Conservation (phyloP, 305 asterid genomes). For the Solanum hybrid region DNA sequence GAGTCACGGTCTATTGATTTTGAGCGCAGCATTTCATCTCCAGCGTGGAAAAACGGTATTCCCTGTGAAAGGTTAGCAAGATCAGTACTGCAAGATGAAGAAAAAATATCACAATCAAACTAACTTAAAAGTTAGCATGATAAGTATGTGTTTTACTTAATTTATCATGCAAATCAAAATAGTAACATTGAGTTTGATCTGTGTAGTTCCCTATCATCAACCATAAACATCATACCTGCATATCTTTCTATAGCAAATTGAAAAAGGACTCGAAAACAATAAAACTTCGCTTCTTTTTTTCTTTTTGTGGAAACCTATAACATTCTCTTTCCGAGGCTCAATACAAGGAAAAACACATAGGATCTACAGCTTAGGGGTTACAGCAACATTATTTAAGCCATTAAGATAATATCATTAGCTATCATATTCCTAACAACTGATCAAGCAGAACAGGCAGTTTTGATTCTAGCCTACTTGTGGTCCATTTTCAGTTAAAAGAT, state of each 20-base stretch:
- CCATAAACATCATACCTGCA: not conserved
- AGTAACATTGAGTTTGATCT: not conserved
- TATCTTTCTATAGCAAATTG: not conserved
- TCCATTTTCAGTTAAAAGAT: not conserved
- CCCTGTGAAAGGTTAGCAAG: conserved; percentile 40
- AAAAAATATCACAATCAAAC: not conserved
- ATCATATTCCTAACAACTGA: not conserved
- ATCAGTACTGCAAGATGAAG: conserved; percentile 1
- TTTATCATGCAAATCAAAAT: not conserved
- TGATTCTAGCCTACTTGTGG: not conserved
- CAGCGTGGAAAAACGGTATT: conserved; percentile 90
- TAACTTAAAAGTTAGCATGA: not conserved
- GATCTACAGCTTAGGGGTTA: not conserved
- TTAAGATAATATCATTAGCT: not conserved
- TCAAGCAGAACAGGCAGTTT: not conserved
- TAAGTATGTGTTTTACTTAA: not conserved
- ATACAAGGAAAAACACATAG: not conserved
- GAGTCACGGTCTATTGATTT: conserved; percentile 97
- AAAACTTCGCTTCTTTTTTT: not conserved
- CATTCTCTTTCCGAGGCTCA: not conserved
- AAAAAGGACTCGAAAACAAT: not conserved
- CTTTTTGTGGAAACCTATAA: not conserved
- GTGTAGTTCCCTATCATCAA: not conserved
- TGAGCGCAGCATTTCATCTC: conserved; percentile 96
- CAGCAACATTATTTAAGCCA: not conserved